Base-by-base conservation (phyloP, 371 early-diverging fungal species). In the Actinomucor elegans region DNA sequence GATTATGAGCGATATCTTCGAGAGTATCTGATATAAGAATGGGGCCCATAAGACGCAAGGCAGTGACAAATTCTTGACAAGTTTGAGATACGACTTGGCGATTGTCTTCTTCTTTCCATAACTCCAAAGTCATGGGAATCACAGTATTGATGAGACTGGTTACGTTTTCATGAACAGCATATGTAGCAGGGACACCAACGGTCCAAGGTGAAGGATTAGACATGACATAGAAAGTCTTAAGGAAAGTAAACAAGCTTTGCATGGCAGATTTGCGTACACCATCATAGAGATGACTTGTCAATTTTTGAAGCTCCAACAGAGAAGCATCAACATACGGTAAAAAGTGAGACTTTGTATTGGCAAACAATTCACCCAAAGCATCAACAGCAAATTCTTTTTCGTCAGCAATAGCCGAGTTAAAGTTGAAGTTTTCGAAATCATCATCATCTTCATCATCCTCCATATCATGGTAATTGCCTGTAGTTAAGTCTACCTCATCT, bases 361-460 rank as follows among this genome's bases (percentile, higher is more conserved):
- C 81, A 70, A 94, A 94, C 23, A 94, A 64, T 61, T 93, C 90
- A 28, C 88, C 93, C 23, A 90, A 76, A 2, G 90, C 88, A 55
- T 90, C 91, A 11, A 86, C 84, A n/a, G 94, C 93, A 35, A 88
- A 81, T 58, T 92, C 92, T 71, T 94, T 94, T 59, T 94, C 95
- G 15, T 92, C 90, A 4, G 93, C 88, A 59, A 93, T 74, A 20
- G 90, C 92, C 28, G 90, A 87, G 64, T 80, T 87, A 55, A 89
- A 71, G 12, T 75, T 75, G 57, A 82, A 77, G 27, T 75, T 45
- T 53, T 52, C 31, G 71, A 75, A 29, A 23, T 87, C 87, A 21
- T 82, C 86, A 15, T 79, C 79, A 17, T 69, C 71, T 14, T 67
- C 72, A 28, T 59, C 75, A 11, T 71, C 70, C 31, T 45, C 55